Base-by-base conservation (phyloP, 345 rosid genomes). In the Sapria himalayana region DNA sequence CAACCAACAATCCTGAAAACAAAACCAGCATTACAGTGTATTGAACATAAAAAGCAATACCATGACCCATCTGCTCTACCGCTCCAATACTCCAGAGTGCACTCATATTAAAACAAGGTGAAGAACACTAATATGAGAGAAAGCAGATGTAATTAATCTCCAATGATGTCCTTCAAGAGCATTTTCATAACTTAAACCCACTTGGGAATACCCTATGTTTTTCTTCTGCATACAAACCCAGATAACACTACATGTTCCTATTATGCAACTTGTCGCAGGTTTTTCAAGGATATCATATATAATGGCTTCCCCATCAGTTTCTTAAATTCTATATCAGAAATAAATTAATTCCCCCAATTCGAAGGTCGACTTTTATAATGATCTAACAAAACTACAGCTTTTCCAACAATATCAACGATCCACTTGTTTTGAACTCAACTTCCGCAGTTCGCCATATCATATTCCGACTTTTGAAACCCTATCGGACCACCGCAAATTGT, bases 51-150 rank as follows among this genome's bases (percentile, higher is more conserved):
- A 76, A 82, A 15, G 69, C 66, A 2, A 67, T 57, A 14, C 98
- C 98, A 33, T 81, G 91, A 29, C 94, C 93, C 34, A 72, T 25
- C 49, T 76, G 91, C 39, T 89, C 98, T 0, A 89, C 78, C 25
- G 67, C 71, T 36, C 98, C 98, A 17, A 89, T 77, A 68, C 98
- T 89, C 98, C 98, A 89, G 3, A 89, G 63, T 16, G 98, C 98
- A 46, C 93, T 82, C 98, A 89, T 82, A 55, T 89, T 89, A 89
- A 89, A 16, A 79, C 93, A 27, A 89, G 94, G 67, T 89, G 98
- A 59, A 89, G 33, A 18, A 82, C 68, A 45, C 94, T 89, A 7
- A 89, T 79, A 45, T 82, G 98, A 0, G 98, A 89, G 46, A 89
- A 76, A 0, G 98, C 94, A 2, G 91, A 82, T n/a, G 98, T 79